Evolutionary conservation across 768 basidiomycete genomes (phyloP).

Genomic region (Calocera viscosa): DNA sequence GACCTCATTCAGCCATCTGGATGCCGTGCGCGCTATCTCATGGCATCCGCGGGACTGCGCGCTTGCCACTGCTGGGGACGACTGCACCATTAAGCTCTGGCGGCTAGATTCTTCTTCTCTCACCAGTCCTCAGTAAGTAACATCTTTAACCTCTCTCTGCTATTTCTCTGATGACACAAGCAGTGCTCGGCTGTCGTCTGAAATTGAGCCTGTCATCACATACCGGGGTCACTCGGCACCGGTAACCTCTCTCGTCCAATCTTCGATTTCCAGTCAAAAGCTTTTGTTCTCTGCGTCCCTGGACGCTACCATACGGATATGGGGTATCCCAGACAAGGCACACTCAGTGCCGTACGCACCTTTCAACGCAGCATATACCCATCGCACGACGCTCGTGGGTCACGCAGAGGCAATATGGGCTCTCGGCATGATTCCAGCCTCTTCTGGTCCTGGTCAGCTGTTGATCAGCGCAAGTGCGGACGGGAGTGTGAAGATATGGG

Average conservation of each 20-base stretch:
- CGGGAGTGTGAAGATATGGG: conserved; percentile 88
- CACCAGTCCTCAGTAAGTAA: conserved; percentile 15
- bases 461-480: conserved; percentile 87
- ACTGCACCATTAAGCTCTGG: conserved; percentile 95
- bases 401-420: conserved; percentile 98
- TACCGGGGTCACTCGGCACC: conserved; percentile 86
- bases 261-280: conserved; percentile 47
- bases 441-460: conserved; percentile 36
- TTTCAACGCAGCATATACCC: conserved; percentile 65
- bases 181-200: conserved; percentile 61
- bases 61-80: conserved; percentile 88
- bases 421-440: conserved; percentile 69
- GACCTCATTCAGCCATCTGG: conserved; percentile 59
- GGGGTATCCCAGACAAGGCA: conserved; percentile 62
- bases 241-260: conserved; percentile 73
- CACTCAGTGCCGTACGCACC: conserved; percentile 79
- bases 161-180: conserved; percentile 13
- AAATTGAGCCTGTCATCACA: conserved; percentile 86
- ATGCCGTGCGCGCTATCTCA: conserved; percentile 78
- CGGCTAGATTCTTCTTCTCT: conserved; percentile 53
- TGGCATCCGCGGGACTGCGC: conserved; percentile 80
- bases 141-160: conserved; percentile 16
- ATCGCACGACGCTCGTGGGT: conserved; percentile 64
- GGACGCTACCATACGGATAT: conserved; percentile 85
- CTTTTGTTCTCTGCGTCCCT: conserved; percentile 83